phyloP scores from a whole-genome alignment of 2,329 filamentous ascomycete genomes.

The Pseudogymnoascus sp. region DNA sequence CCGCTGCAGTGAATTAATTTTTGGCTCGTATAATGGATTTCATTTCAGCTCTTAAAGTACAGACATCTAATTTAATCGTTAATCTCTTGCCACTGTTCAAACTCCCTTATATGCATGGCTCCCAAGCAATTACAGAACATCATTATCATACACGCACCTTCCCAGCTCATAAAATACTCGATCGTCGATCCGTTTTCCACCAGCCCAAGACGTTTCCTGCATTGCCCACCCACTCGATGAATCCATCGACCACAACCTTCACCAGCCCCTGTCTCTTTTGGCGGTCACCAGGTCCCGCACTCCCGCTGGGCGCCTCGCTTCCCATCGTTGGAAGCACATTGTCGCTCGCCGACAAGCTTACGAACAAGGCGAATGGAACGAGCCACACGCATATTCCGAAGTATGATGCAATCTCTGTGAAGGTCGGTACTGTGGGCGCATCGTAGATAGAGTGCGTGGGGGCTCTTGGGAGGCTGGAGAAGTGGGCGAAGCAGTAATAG shows the following conservation, averaged over 20 bases:
- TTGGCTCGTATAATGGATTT: background rate
- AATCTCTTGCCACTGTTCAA: background rate
- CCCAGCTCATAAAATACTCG: constrained; percentile 21
- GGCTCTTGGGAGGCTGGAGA: constrained; percentile 57
- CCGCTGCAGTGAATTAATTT: background rate
- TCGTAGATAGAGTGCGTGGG: constrained; percentile 58
- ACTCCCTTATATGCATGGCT: constrained; percentile 5
- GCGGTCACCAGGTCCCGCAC: constrained; percentile 26
- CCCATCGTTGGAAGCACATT: constrained; percentile 93
- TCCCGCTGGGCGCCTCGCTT: constrained; percentile 49
- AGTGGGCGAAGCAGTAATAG: constrained; percentile 93
- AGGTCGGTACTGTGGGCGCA: constrained; percentile 55
- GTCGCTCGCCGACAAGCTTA: constrained; percentile 86
- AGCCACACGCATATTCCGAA: constrained; percentile 97
- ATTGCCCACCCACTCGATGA: constrained; percentile 44
- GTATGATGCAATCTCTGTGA: constrained; percentile 91
- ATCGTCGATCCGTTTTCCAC: constrained; percentile 23
- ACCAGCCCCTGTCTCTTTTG: constrained; percentile 57
- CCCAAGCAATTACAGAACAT: background rate
- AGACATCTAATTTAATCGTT: background rate
- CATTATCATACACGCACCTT: constrained; percentile 7
- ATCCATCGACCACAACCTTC: constrained; percentile 56
- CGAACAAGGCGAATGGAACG: constrained; percentile 89
- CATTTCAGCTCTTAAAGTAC: background rate
- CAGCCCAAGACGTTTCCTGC: constrained; percentile 25